A percentile compares a stretch with the other conserved stretches of the same genome.
Conservation (phyloP, 2,329 filamentous ascomycete genomes). For the Colletotrichum higginsianum region DNA sequence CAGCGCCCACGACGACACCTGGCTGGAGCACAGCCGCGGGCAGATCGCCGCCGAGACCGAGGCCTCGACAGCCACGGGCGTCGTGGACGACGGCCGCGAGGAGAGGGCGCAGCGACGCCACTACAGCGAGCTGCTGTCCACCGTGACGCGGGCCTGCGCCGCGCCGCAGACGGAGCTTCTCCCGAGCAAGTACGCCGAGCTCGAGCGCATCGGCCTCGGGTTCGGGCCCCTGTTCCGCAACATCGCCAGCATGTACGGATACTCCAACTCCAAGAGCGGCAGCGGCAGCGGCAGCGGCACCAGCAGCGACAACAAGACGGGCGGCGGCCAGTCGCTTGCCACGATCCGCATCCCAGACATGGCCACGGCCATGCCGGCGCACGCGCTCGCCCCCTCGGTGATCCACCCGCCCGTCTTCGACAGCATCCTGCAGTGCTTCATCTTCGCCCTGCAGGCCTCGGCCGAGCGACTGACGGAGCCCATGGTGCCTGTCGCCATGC, state of each 20-base stretch:
- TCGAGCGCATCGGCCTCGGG: slow-evolving; percentile 13
- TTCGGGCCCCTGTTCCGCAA: slow-evolving; percentile 19
- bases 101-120: neutral
- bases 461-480: slow-evolving; percentile 24
- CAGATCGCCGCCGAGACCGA: slow-evolving; percentile 41
- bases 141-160: slow-evolving; percentile 17
- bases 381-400: slow-evolving; percentile 34
- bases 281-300: too few relatives aligned
- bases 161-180: slow-evolving; percentile 11
- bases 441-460: slow-evolving; percentile 21
- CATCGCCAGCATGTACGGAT: slow-evolving; percentile 2
- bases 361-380: slow-evolving; percentile 45
- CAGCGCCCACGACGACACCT: slow-evolving; percentile 24
- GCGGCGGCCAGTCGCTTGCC: neutral
- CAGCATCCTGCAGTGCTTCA: slow-evolving; percentile 33
- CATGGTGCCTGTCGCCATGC: slow-evolving; percentile 14
- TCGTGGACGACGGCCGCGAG: neutral
- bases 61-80: slow-evolving; percentile 1
- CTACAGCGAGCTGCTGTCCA: slow-evolving; percentile 14
- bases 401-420: slow-evolving; percentile 54
- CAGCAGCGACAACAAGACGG: neutral
- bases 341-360: slow-evolving; percentile 35
- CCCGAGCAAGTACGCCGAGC: slow-evolving; percentile 19
- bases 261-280: neutral
- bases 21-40: slow-evolving; percentile 38